Evolutionary conservation across 2,329 filamentous ascomycete genomes (phyloP).

Genomic region (Dactylellina drechsleri): DNA sequence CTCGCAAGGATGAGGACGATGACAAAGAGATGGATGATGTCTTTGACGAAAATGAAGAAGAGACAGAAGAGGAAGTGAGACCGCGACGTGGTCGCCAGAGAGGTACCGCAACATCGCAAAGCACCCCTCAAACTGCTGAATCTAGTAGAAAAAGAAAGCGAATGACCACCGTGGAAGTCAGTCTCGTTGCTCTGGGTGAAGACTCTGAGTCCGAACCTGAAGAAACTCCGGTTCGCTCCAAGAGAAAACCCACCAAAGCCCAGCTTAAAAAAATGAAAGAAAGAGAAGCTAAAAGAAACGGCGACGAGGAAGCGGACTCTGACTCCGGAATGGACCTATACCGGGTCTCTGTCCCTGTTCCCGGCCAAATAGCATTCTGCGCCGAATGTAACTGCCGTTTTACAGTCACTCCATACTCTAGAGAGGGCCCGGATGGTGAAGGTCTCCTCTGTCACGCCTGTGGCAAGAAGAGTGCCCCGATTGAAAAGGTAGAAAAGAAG

Average conservation of each 20-base stretch:
- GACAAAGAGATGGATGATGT: conserved; percentile 19
- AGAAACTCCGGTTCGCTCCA: neutral
- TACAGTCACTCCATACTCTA: conserved; percentile 58
- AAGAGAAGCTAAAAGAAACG: conserved; percentile 13
- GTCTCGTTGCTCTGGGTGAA: conserved; percentile 6
- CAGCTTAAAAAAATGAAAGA: conserved; percentile 37
- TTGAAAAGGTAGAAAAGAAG: conserved; percentile 54
- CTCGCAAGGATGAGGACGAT: conserved; percentile 7
- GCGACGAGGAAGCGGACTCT: conserved; percentile 9
- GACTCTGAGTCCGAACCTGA: conserved; percentile 16
- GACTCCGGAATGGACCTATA: conserved; percentile 6
- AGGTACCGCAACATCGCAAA: conserved; percentile 23
- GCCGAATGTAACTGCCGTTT: conserved; percentile 57
- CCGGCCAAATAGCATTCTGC: conserved; percentile 58
- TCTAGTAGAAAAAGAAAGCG: conserved; percentile 30
- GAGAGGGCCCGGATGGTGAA: conserved; percentile 50
- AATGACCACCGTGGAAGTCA: conserved; percentile 10
- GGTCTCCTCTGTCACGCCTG: conserved; percentile 57
- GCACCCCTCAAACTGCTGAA: neutral
- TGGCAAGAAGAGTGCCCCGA: conserved; percentile 55
- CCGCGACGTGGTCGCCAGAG: conserved; percentile 2
- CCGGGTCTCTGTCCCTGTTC: conserved; percentile 20
- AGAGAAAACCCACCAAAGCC: conserved; percentile 34
- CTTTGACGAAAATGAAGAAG: conserved; percentile 18
- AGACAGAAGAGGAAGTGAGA: conserved; percentile 11